Percentiles rank a stretch among this genome's conserved stretches.
These are phyloP conservation scores for Helenozyma baotianmanensis DNA, from an alignment of 805 yeast species.

Conservation along the genomic window DNA sequence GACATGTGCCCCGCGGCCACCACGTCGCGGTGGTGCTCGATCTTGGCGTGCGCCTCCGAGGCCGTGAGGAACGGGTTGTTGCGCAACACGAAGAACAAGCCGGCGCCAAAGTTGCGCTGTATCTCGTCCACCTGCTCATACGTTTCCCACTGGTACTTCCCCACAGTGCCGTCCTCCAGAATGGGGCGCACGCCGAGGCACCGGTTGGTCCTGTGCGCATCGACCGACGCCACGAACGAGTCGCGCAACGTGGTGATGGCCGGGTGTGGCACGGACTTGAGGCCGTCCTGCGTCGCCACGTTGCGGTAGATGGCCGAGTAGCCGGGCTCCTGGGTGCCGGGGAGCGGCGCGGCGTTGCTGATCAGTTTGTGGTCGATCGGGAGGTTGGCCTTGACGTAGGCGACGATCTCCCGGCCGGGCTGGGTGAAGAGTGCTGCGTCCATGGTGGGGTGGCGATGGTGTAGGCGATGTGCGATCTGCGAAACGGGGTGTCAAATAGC, in stretches of 20 bases:
- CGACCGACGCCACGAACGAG: constrained; percentile 7
- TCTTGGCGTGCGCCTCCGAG: constrained; percentile 21
- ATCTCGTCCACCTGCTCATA: constrained; percentile 5
- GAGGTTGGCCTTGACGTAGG: not conserved
- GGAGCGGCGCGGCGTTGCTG: constrained; percentile 9
- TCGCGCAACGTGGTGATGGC: constrained; percentile 9
- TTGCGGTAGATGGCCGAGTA: constrained; percentile 14
- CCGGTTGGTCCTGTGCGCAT: constrained; percentile 3
- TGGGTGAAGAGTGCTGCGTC: not conserved
- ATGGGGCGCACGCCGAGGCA: constrained; percentile 9
- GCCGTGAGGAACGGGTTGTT: constrained; percentile 31
- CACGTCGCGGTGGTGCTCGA: constrained; percentile 13
- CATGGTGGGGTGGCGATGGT: not conserved
- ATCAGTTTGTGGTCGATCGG: constrained; percentile 6
- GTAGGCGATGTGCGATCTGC: too few species aligned
- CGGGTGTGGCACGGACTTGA: constrained; percentile 12
- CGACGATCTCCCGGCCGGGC: not conserved
- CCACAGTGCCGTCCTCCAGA: constrained; percentile 7
- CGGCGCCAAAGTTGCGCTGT: constrained; percentile 12
- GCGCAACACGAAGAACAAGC: constrained; percentile 13
- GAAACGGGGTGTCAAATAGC: too few species aligned
- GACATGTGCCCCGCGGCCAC: constrained; percentile 19
- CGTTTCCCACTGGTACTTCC: constrained; percentile 10
- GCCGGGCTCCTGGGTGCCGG: constrained; percentile 10
- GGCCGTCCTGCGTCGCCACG: constrained; percentile 5